phyloP scores from a whole-genome alignment of 2,329 filamentous ascomycete species.

The Venturia nashicola region DNA sequence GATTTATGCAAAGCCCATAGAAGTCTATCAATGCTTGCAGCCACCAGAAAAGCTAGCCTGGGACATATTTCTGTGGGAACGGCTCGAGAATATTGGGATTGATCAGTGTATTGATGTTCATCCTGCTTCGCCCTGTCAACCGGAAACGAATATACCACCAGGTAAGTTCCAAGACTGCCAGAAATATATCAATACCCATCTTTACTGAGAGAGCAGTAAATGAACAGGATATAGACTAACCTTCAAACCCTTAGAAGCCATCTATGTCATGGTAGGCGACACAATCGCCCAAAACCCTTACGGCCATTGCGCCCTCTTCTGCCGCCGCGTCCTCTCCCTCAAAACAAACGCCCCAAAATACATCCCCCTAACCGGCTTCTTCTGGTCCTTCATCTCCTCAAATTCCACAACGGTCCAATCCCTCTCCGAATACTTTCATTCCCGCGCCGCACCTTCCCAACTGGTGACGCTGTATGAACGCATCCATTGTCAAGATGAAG shows the following conservation, averaged over 20 bases:
- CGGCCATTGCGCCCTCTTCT: background rate
- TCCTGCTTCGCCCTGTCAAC: background rate
- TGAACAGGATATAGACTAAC: background rate
- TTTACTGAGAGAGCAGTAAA: too few species aligned
- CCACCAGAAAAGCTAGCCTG: background rate
- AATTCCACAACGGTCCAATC: background rate
- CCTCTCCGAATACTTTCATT: background rate
- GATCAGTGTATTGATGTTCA: slow-evolving; percentile 2
- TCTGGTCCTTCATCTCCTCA: background rate
- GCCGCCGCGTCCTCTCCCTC: background rate
- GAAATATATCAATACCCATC: background rate
- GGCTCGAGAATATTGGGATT: background rate
- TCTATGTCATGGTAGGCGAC: background rate
- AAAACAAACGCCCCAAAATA: background rate
- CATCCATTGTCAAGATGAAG: background rate
- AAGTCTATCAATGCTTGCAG: background rate
- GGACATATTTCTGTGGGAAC: slow-evolving; percentile 1
- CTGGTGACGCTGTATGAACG: background rate
- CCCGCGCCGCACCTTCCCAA: background rate
- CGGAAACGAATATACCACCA: background rate
- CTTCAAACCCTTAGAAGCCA: background rate
- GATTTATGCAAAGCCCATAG: background rate
- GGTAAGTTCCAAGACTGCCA: background rate
- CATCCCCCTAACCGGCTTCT: background rate
- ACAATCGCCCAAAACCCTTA: background rate